Conservation (phyloP, 257 asterid species). For the Penstemon barbatus region DNA sequence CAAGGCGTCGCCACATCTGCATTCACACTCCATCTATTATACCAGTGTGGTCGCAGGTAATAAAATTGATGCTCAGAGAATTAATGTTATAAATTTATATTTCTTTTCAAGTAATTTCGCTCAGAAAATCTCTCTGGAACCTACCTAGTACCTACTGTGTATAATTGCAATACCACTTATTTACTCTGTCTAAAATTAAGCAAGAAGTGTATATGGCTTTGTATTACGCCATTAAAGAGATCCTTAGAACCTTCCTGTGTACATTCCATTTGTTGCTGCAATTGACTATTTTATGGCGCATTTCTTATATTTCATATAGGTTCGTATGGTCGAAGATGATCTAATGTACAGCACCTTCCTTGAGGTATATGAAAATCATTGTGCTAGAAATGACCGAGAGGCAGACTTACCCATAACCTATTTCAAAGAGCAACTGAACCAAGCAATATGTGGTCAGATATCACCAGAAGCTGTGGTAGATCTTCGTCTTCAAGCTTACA, state of each 20-base stretch:
- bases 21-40: constrained; percentile 96
- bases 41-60: constrained; percentile 99
- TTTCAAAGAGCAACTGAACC: constrained; percentile 95
- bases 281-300: not conserved
- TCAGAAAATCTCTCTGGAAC: no score
- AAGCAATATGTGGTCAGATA: constrained; percentile 93
- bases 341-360: constrained; percentile 94
- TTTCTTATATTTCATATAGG: constrained; percentile 44
- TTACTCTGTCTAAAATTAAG: no score
- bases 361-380: constrained; percentile 97
- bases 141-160: no score
- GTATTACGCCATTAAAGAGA: not conserved
- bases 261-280: constrained; percentile 8
- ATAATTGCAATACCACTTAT: no score
- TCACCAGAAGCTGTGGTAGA: constrained; percentile 95
- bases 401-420: constrained; percentile 86
- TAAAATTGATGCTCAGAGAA: constrained; percentile 1
- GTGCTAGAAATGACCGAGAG: constrained; percentile 93
- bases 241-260: constrained; percentile 1
- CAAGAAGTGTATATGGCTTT: not conserved
- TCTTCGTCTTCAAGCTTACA: constrained; percentile 93
- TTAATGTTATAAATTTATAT: not conserved
- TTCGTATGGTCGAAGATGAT: constrained; percentile 99
- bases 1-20: constrained; percentile 90
- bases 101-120: not conserved